Conservation (phyloP, 805 yeast species). For the Saturnispora zaruensis region DNA sequence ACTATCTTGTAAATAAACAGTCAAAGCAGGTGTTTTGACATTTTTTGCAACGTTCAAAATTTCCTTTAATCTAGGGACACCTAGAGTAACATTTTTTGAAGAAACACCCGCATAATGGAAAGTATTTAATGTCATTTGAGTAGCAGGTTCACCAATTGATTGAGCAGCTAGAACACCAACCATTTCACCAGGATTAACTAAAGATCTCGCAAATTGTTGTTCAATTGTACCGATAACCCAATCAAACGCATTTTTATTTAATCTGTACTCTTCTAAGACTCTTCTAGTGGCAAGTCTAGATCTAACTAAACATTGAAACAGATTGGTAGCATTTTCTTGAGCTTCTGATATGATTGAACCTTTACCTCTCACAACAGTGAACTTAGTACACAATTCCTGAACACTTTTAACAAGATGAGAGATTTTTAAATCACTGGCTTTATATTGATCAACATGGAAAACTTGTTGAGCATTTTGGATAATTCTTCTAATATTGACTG, state of each 20-base stretch:
- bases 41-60: constrained; percentile 97
- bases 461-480: constrained; percentile 96
- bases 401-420: constrained; percentile 73
- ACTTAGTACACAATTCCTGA: constrained; percentile 52
- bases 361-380: constrained; percentile 76
- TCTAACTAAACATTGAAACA: constrained; percentile 87
- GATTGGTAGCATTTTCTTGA: constrained; percentile 80
- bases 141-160: constrained; percentile 97
- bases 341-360: constrained; percentile 71
- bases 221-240: constrained; percentile 96
- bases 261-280: constrained; percentile 81
- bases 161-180: constrained; percentile 97
- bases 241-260: constrained; percentile 79
- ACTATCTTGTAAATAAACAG: constrained; percentile 80
- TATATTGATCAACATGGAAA: constrained; percentile 84
- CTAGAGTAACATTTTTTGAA: constrained; percentile 95
- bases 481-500: constrained; percentile 93
- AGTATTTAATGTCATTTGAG: constrained; percentile 95
- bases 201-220: constrained; percentile 82
- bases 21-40: constrained; percentile 98
- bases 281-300: constrained; percentile 88
- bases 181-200: constrained; percentile 97
- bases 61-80: constrained; percentile 97
- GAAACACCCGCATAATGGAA: constrained; percentile 98
- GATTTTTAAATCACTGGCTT: constrained; percentile 83